A percentile compares a stretch with the other conserved stretches of the same genome.
phyloP scores from a whole-genome alignment of 768 basidiomycete species.

The Obba rivulosa region DNA sequence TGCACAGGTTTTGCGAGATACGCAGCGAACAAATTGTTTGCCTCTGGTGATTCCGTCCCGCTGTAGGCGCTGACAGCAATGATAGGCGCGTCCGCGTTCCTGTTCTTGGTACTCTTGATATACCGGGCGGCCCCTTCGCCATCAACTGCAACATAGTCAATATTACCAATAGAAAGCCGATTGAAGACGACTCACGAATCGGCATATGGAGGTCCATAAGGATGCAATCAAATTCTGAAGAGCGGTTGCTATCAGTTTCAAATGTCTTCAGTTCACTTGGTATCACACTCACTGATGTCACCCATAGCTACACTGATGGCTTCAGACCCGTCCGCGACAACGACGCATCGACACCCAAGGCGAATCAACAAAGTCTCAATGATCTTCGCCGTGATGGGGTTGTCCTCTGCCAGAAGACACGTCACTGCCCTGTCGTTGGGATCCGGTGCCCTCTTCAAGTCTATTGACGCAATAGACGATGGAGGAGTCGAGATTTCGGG shows the following conservation, averaged over 20 bases:
- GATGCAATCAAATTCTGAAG: constrained; percentile 88
- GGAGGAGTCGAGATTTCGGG: constrained; percentile 63
- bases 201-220: constrained; percentile 97
- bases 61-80: constrained; percentile 89
- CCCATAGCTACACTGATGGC: constrained; percentile 97
- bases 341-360: constrained; percentile 91
- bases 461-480: constrained; percentile 82
- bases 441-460: constrained; percentile 71
- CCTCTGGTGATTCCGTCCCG: constrained; percentile 57
- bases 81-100: constrained; percentile 89
- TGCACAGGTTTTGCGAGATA: constrained; percentile 87
- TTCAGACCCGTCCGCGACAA: constrained; percentile 94
- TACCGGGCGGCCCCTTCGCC: constrained; percentile 96
- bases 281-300: constrained; percentile 76
- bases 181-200: constrained; percentile 51
- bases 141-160: constrained; percentile 51
- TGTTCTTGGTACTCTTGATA: constrained; percentile 95
- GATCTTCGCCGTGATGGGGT: constrained; percentile 97
- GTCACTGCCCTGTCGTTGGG: constrained; percentile 87
- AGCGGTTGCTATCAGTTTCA: constrained; percentile 19
- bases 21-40: constrained; percentile 68
- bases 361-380: constrained; percentile 91
- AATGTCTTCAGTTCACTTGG: background rate
- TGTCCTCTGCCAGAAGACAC: constrained; percentile 92
- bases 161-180: background rate